phyloP scores from a whole-genome alignment of 2,329 filamentous ascomycete species.

The Colletotrichum caudatum region DNA sequence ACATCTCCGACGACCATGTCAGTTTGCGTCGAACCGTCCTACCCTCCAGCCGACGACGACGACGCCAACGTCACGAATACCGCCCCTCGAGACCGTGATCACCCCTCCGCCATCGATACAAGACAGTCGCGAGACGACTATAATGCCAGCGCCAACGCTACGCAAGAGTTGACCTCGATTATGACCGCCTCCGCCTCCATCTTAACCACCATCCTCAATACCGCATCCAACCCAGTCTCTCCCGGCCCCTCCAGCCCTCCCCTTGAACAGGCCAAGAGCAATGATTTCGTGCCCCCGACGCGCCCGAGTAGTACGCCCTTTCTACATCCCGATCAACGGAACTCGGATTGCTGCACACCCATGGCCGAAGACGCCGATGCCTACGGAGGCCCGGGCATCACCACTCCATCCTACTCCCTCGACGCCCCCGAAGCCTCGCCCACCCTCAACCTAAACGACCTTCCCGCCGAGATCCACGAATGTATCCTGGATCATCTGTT shows the following conservation, averaged over 20 bases:
- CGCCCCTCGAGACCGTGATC: slow-evolving; percentile 32
- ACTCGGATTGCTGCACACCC: slow-evolving; percentile 54
- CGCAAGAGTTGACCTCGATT: slow-evolving; percentile 51
- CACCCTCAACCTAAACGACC: slow-evolving; percentile 56
- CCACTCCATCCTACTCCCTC: slow-evolving; percentile 42
- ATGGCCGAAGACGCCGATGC: slow-evolving; percentile 47
- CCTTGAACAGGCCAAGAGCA: slow-evolving; percentile 59
- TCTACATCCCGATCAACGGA: slow-evolving; percentile 64
- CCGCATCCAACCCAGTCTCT: slow-evolving; percentile 66
- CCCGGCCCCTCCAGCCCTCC: slow-evolving; percentile 66
- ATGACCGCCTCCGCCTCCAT: slow-evolving; percentile 55
- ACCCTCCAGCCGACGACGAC: slow-evolving; percentile 37
- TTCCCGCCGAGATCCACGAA: slow-evolving; percentile 79
- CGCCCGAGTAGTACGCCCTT: slow-evolving; percentile 72
- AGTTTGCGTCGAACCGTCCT: slow-evolving; percentile 40
- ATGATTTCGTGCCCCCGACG: slow-evolving; percentile 62
- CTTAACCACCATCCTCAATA: slow-evolving; percentile 52
- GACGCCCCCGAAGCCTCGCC: slow-evolving; percentile 36
- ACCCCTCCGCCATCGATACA: slow-evolving; percentile 34
- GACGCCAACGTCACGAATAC: slow-evolving; percentile 35
- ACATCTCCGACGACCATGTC: slow-evolving; percentile 31
- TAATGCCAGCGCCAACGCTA: slow-evolving; percentile 39
- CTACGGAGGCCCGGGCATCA: slow-evolving; percentile 46
- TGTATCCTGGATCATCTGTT: slow-evolving; percentile 78
- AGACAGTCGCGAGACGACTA: slow-evolving; percentile 42